Evolutionary conservation across 2,329 filamentous ascomycete species (phyloP), one percentile per base, ranked within the genome.

Genomic region (Aureobasidium sp.): DNA sequence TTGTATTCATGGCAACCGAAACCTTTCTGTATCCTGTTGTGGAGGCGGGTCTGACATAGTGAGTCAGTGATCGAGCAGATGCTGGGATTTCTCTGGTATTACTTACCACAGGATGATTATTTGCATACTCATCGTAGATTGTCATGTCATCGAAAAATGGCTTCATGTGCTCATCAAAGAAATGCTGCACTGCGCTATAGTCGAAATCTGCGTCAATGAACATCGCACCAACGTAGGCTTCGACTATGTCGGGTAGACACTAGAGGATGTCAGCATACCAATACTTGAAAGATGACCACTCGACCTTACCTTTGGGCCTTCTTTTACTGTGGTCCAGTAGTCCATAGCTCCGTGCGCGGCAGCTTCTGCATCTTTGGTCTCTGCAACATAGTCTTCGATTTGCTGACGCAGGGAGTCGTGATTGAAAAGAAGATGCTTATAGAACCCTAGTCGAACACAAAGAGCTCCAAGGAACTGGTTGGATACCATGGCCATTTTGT

Each of bases 401-500:
- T 80, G 79, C 73, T 76, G 69, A 9, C 88, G 79, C 6, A 80
- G 76, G 0, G 85, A 66, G 32, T 77, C 74, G n/a, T 60, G 57
- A 63, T 77, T 76, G 61, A 78, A 77, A 3, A 80, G 82, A 17
- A 97, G 76, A 70, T 93, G 87, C 53, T 79, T 83, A 70, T 97
- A 86, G 61, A 97, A 87, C 0, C 84, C 87, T 0, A 97, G 82
- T 52, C 84, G 82, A 3, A 95, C 90, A 63, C 88, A 88, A 3
- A 97, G 79, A 20, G 87, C 90, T 1, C 89, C 91, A 1, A 97
- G 81, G 70, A 97, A 99, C 64, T 92, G 91, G 76, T 99, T 99
- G 59, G 90, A 94, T 0, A 94, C 92, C 90, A 99, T 97, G n/a
- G 92, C 91, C 87, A 95, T 97, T 77, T 97, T 97, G 80, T 97